Conservation (phyloP, 106 monocot genomes). For the Platanthera guangdongensis region DNA sequence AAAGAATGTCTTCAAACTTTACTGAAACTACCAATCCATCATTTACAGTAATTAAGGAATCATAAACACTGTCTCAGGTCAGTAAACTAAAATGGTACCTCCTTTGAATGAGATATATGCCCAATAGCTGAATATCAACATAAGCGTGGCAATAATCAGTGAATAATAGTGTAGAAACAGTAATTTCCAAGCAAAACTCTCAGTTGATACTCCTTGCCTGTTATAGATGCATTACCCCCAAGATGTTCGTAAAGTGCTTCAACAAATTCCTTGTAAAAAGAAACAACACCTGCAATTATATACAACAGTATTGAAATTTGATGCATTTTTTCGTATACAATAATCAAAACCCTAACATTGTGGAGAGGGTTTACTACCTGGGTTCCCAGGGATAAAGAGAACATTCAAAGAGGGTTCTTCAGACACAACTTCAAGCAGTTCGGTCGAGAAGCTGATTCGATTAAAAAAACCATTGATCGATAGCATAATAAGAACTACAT, state of each 20-base stretch:
- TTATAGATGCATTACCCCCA: conserved; percentile 65
- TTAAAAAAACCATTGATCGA: background rate
- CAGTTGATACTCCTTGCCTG: conserved; percentile 38
- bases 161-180: background rate
- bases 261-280: conserved; percentile 69
- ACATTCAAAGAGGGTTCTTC: conserved; percentile 39
- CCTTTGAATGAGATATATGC: conserved; percentile 58
- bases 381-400: conserved; percentile 78
- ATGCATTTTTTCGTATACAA: background rate
- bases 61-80: background rate
- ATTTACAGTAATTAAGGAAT: background rate
- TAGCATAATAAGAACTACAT: background rate
- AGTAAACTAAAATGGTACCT: conserved; percentile 22
- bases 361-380: conserved; percentile 37
- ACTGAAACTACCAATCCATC: background rate
- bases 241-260: conserved; percentile 60
- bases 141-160: conserved; percentile 17
- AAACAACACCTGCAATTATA: conserved; percentile 49
- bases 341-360: background rate
- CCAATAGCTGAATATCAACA: conserved; percentile 52
- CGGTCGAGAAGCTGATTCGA: conserved; percentile 37
- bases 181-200: background rate
- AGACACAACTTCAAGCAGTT: conserved; percentile 45
- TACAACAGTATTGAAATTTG: background rate
- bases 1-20: background rate